A percentile compares a stretch with the other conserved stretches of the same genome.
These are phyloP conservation scores for Cystobasidium ongulense DNA, from an alignment of 768 basidiomycete species.

Conservation along the genomic window DNA sequence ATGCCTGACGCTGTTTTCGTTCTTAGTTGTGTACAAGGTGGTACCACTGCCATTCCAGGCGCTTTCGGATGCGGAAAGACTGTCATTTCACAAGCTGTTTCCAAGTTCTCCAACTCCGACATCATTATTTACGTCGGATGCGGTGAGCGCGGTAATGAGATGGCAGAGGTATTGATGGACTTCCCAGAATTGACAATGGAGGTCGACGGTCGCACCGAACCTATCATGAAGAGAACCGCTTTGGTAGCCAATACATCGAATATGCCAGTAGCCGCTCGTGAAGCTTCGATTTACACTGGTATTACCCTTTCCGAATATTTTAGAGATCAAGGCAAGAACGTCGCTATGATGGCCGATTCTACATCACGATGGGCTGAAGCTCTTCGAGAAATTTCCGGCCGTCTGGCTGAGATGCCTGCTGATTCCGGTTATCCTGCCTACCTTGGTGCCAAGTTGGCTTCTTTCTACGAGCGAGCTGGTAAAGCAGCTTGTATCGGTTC, in stretches of 20 bases:
- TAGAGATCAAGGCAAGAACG: constrained; percentile 95
- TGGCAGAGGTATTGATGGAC: constrained; percentile 79
- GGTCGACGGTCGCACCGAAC: constrained; percentile 79
- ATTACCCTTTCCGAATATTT: constrained; percentile 99
- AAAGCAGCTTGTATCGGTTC: constrained; percentile 88
- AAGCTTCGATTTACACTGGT: constrained; percentile 98
- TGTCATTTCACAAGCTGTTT: constrained; percentile 93
- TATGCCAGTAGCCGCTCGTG: constrained; percentile 99
- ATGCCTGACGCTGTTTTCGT: no score
- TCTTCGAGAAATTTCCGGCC: constrained; percentile 96
- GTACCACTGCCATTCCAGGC: constrained; percentile 94
- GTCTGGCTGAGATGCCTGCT: constrained; percentile 98
- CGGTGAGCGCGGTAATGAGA: constrained; percentile 93
- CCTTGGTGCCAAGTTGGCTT: constrained; percentile 84
- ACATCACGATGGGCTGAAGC: constrained; percentile 99
- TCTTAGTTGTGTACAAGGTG: constrained; percentile 76
- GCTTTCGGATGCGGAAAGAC: constrained; percentile 94
- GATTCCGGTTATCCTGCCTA: constrained; percentile 99
- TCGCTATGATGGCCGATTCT: constrained; percentile 36
- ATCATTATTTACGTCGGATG: constrained; percentile 99
- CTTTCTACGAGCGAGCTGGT: constrained; percentile 97
- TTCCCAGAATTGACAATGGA: constrained; percentile 88
- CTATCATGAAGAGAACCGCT: constrained; percentile 99
- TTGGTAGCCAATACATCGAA: constrained; percentile 99
- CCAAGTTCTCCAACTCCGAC: constrained; percentile 98